These are phyloP conservation scores for Leccinum insigne DNA, from an alignment of 1,284 basidiomycete genomes.

Conservation along the genomic window DNA sequence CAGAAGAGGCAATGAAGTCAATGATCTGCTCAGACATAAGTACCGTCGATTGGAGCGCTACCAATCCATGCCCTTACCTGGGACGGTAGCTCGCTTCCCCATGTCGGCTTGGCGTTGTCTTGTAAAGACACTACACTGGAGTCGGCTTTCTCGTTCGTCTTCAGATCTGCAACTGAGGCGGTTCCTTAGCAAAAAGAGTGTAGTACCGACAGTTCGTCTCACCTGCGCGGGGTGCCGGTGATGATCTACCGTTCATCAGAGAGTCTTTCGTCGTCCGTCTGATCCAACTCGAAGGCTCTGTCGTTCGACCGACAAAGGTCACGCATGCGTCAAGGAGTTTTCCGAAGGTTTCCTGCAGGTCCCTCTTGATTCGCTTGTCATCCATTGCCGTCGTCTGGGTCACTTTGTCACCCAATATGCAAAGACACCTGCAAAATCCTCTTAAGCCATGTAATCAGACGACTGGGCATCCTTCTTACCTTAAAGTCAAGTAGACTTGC, in stretches of 20 bases:
- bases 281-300: constrained; percentile 81
- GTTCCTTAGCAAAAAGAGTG: constrained; percentile 3
- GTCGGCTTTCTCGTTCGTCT: constrained; percentile 58
- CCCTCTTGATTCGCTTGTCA: constrained; percentile 86
- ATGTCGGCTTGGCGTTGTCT: constrained; percentile 44
- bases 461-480: constrained; percentile 43
- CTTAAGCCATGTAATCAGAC: constrained; percentile 11
- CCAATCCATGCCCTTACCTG: constrained; percentile 43
- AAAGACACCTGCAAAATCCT: constrained; percentile 63
- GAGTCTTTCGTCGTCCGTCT: constrained; percentile 65
- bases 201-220: constrained; percentile 10
- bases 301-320: constrained; percentile 69
- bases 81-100: constrained; percentile 47
- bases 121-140: constrained; percentile 41
- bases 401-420: constrained; percentile 81
- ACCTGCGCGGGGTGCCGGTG: constrained; percentile 58
- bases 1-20: constrained; percentile 67
- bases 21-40: constrained; percentile 54
- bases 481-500: constrained; percentile 74
- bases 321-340: constrained; percentile 87
- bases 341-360: constrained; percentile 89
- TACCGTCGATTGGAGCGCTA: neutral
- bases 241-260: constrained; percentile 65
- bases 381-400: constrained; percentile 89
- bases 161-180: constrained; percentile 36